Conservation (phyloP, 371 early-diverging fungal genomes). For the Mortierella sp. region DNA sequence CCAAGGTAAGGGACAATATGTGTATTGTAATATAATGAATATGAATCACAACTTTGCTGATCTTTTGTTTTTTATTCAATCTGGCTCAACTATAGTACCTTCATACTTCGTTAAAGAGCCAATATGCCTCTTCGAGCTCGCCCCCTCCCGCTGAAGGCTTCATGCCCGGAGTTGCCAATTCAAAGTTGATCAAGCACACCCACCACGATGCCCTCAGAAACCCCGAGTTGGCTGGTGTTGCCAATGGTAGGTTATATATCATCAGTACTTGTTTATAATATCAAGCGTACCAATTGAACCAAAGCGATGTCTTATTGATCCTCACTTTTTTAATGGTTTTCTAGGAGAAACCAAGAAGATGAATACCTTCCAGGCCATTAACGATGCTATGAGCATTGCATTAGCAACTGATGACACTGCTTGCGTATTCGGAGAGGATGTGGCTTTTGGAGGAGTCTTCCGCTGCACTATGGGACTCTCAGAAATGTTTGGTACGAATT, state of each 20-base stretch:
- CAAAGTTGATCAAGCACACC: conserved; percentile 77
- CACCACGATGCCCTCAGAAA: conserved; percentile 81
- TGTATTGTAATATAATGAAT: neutral
- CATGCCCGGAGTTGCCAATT: conserved; percentile 82
- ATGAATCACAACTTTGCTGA: neutral
- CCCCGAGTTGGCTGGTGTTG: conserved; percentile 79
- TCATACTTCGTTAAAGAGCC: conserved; percentile 44
- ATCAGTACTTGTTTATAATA: conserved; percentile 4
- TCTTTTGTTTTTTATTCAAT: neutral
- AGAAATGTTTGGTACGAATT: conserved; percentile 84
- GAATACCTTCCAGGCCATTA: conserved; percentile 96
- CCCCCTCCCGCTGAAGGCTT: conserved; percentile 88
- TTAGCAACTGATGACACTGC: conserved; percentile 92
- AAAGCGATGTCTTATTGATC: neutral
- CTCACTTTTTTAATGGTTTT: neutral
- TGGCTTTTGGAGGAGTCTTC: conserved; percentile 98
- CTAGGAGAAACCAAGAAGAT: conserved; percentile 86
- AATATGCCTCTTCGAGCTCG: conserved; percentile 29
- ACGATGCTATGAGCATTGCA: conserved; percentile 93
- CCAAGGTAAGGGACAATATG: conserved; percentile 35
- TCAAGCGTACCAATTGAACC: neutral
- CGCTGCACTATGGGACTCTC: conserved; percentile 94
- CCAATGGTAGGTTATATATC: conserved; percentile 60
- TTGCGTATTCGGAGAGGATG: conserved; percentile 98
- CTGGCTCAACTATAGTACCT: conserved; percentile 30